Conservation (phyloP, 2,329 filamentous ascomycete species). For the Penicillium capsulatum region DNA sequence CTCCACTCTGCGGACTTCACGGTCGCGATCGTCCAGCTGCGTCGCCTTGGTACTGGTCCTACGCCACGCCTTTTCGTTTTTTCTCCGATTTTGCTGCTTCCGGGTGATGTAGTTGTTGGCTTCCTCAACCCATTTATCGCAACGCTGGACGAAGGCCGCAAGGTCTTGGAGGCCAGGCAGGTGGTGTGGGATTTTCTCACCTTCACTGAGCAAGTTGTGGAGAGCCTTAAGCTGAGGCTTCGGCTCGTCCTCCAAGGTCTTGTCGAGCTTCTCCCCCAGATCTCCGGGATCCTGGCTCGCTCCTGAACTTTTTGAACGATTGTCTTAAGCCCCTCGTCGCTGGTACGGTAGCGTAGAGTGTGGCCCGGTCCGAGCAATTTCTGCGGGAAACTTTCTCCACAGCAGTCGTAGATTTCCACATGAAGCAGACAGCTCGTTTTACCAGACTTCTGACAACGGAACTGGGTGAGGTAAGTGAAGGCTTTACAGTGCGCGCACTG, state of each 20-base stretch:
- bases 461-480: conserved; percentile 85
- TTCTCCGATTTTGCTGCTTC: conserved; percentile 95
- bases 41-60: conserved; percentile 66
- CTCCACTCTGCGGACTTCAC: conserved; percentile 80
- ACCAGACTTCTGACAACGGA: conserved; percentile 74
- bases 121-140: conserved; percentile 97
- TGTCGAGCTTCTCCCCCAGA: conserved; percentile 90
- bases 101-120: conserved; percentile 93
- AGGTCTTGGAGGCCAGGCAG: conserved; percentile 77
- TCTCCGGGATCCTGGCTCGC: conserved; percentile 78
- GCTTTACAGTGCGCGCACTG: conserved; percentile 89
- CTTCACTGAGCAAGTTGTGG: conserved; percentile 79
- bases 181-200: conserved; percentile 91
- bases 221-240: conserved; percentile 82
- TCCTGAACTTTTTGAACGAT: conserved; percentile 75
- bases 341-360: conserved; percentile 70
- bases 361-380: conserved; percentile 69
- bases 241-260: conserved; percentile 74
- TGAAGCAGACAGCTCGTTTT: conserved; percentile 81
- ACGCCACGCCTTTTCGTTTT: conserved; percentile 85
- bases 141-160: conserved; percentile 86
- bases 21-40: conserved; percentile 77
- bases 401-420: conserved; percentile 76
- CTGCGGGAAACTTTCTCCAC: conserved; percentile 62
- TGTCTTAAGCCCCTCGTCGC: conserved; percentile 63